Evolutionary conservation across 352 stramenopile genomes (phyloP).

Genomic region (Pythium chondricola): DNA sequence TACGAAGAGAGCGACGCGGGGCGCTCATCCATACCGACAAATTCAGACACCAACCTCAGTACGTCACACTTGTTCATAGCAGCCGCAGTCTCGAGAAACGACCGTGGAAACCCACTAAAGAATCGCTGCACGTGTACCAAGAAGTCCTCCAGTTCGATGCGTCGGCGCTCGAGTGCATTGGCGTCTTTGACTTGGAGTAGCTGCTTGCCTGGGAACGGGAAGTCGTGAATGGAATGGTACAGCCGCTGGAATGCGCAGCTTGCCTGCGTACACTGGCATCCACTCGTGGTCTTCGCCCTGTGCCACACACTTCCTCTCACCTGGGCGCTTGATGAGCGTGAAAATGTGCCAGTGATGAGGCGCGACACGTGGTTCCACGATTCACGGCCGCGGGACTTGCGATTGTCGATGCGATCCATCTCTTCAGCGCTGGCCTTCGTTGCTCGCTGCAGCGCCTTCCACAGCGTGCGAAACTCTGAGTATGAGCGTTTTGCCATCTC

Average conservation of each 20-base stretch:
- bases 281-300: not conserved
- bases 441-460: constrained; percentile 37
- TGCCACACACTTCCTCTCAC: too few species aligned
- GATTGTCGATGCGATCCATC: constrained; percentile 1
- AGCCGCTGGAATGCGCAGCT: constrained; percentile 48
- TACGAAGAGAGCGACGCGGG: not conserved
- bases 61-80: constrained; percentile 35
- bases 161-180: constrained; percentile 29
- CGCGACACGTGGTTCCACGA: constrained; percentile 1
- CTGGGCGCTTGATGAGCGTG: too few species aligned
- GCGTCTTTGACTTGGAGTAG: constrained; percentile 28
- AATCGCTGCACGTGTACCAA: constrained; percentile 34
- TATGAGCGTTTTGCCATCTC: constrained; percentile 36
- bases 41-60: not conserved
- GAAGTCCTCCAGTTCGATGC: constrained; percentile 45
- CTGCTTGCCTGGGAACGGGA: constrained; percentile 49
- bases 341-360: not conserved
- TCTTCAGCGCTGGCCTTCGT: constrained; percentile 23
- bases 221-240: constrained; percentile 34
- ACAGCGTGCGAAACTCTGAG: constrained; percentile 54
- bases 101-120: constrained; percentile 41
- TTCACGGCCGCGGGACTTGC: not conserved
- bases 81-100: constrained; percentile 41
- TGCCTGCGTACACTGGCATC: constrained; percentile 38
- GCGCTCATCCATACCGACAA: not conserved